These are phyloP conservation scores for Lippia alba DNA, from an alignment of 305 asterid genomes.

Conservation along the genomic window DNA sequence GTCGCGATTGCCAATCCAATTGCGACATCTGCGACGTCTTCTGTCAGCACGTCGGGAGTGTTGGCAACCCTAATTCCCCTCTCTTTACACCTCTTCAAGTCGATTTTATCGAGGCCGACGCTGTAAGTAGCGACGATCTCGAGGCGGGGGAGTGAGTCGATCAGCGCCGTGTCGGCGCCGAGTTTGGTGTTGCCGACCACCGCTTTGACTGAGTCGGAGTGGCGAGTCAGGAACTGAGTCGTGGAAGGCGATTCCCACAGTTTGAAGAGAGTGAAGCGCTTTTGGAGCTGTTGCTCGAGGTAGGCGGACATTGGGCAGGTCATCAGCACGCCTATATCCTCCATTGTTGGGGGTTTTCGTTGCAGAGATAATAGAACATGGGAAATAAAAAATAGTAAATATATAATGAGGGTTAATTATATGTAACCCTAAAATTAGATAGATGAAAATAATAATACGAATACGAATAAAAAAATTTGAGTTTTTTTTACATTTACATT, in stretches of 20 bases:
- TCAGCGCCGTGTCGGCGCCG: constrained; percentile 67
- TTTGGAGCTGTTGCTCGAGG: constrained; percentile 67
- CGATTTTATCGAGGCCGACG: constrained; percentile 83
- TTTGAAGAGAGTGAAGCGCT: constrained; percentile 67
- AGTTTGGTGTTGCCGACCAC: constrained; percentile 58
- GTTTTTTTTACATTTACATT: too few species aligned
- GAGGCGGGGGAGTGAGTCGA: constrained; percentile 69
- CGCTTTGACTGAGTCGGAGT: constrained; percentile 55
- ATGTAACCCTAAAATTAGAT: too few species aligned
- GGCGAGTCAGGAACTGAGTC: constrained; percentile 36
- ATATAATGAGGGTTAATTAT: too few species aligned
- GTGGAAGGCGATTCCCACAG: constrained; percentile 54
- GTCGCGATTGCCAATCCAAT: constrained; percentile 63
- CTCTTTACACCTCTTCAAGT: constrained; percentile 60
- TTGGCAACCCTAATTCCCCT: constrained; percentile 78
- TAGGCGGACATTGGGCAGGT: constrained; percentile 62
- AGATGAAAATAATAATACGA: too few species aligned
- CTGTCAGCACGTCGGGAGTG: constrained; percentile 83
- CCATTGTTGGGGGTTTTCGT: constrained; percentile 29
- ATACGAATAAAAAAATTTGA: too few species aligned
- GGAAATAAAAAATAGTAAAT: too few species aligned
- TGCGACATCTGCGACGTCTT: constrained; percentile 80
- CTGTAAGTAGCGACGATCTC: constrained; percentile 76
- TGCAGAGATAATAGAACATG: too few species aligned
- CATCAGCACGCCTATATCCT: constrained; percentile 58